Percentiles rank a stretch among this genome's conserved stretches.
Evolutionary conservation across 768 basidiomycete genomes (phyloP).

Genomic region (Mrakia blollopis): DNA sequence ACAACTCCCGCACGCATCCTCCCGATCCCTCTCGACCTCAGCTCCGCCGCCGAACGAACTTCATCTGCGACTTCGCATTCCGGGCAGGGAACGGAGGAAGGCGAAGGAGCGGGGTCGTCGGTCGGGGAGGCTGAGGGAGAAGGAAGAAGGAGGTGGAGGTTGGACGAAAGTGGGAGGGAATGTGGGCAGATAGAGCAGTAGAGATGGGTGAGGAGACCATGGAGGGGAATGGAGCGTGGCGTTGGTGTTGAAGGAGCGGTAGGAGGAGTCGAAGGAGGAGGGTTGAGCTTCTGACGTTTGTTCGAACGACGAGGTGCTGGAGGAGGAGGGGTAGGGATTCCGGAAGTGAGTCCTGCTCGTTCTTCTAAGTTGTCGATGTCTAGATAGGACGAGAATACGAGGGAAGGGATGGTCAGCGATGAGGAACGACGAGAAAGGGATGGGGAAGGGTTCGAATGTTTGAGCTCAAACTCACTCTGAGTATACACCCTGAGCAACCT

Average conservation of each 20-base stretch:
- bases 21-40: slow-evolving; percentile 74
- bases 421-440: not conserved
- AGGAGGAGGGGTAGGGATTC: slow-evolving; percentile 55
- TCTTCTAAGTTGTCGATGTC: slow-evolving; percentile 86
- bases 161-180: slow-evolving; percentile 55
- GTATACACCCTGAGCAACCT: slow-evolving; percentile 81
- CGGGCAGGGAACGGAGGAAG: not conserved
- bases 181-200: slow-evolving; percentile 77
- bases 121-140: not conserved
- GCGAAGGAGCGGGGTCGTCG: too few species aligned
- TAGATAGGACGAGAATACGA: not conserved
- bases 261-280: not conserved
- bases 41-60: slow-evolving; percentile 50
- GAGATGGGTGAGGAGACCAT: slow-evolving; percentile 73
- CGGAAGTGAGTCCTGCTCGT: slow-evolving; percentile 80
- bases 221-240: slow-evolving; percentile 80
- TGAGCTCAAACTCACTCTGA: slow-evolving; percentile 47
- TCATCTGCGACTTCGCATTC: not conserved
- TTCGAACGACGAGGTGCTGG: slow-evolving; percentile 2
- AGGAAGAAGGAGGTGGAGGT: not conserved
- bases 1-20: slow-evolving; percentile 80
- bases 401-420: not conserved
- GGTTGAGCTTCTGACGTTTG: not conserved
- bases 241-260: not conserved
- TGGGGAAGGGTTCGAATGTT: too few species aligned